A percentile compares a stretch with the other conserved stretches of the same genome.
phyloP scores from a whole-genome alignment of 331 rosid species.

The Stylosanthes scabra region DNA sequence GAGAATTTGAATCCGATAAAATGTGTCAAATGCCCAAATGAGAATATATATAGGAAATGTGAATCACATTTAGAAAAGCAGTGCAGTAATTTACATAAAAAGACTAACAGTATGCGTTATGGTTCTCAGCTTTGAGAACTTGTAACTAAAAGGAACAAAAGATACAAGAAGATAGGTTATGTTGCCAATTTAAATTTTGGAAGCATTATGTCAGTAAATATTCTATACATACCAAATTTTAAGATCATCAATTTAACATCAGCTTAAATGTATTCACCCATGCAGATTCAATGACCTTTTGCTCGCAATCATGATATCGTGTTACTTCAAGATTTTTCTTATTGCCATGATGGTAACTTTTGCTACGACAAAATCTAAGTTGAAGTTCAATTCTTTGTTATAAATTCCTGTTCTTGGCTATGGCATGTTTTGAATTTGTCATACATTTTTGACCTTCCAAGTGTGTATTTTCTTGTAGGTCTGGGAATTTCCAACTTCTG shows the following conservation, averaged over 20 bases:
- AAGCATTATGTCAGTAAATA: constrained; percentile 4
- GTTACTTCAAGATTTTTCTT: constrained; percentile 91
- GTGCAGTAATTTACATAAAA: constrained; percentile 13
- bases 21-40: constrained; percentile 21
- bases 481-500: constrained; percentile 89
- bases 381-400: no score
- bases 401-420: not conserved
- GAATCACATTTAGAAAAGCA: no score
- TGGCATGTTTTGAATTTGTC: constrained; percentile 5
- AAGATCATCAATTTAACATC: constrained; percentile 28
- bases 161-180: no score
- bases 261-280: constrained; percentile 37
- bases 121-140: no score
- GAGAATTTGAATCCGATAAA: constrained; percentile 17
- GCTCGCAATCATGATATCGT: constrained; percentile 75
- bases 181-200: constrained; percentile 21
- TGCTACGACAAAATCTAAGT: no score
- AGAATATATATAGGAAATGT: no score
- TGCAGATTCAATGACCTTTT: constrained; percentile 66
- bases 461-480: constrained; percentile 55
- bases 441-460: constrained; percentile 29
- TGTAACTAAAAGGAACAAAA: no score
- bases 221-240: constrained; percentile 14
- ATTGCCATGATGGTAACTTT: constrained; percentile 88
- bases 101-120: no score